These are phyloP conservation scores for Helicostylum pulchrum DNA, from an alignment of 192 early-diverging fungal genomes.

Conservation along the genomic window DNA sequence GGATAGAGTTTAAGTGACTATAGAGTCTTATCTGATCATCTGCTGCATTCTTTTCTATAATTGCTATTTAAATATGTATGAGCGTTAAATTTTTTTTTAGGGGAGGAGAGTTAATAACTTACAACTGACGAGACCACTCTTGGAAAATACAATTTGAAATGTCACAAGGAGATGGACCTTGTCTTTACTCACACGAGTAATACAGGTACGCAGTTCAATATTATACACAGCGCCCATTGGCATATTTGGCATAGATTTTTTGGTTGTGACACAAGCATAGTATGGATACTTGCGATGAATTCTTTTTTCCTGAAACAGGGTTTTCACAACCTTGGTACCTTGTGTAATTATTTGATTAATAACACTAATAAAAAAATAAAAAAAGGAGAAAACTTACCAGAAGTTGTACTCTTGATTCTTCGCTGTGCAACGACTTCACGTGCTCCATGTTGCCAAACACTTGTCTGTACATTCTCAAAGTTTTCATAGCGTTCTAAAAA, in stretches of 20 bases:
- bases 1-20: conserved; percentile 27
- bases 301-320: conserved; percentile 40
- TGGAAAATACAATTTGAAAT: conserved; percentile 48
- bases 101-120: no score
- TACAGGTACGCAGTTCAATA: conserved; percentile 49
- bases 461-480: conserved; percentile 36
- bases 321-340: conserved; percentile 50
- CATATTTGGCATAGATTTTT: conserved; percentile 48
- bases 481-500: conserved; percentile 45
- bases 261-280: conserved; percentile 42
- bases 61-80: conserved; percentile 10
- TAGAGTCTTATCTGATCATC: conserved; percentile 35
- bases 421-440: conserved; percentile 16
- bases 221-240: conserved; percentile 43
- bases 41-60: conserved; percentile 27
- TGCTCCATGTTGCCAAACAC: conserved; percentile 28
- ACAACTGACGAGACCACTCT: conserved; percentile 46
- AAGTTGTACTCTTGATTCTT: conserved; percentile 25
- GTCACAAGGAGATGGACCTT: conserved; percentile 46
- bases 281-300: conserved; percentile 45
- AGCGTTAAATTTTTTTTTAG: conserved; percentile 15
- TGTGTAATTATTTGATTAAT: not conserved
- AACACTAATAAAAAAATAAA: not conserved
- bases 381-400: conserved; percentile 14
- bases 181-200: conserved; percentile 42